Percentiles rank a stretch among this genome's conserved stretches.
Conservation (phyloP, 1,284 basidiomycete species). For the Neolentinus lepideus region DNA sequence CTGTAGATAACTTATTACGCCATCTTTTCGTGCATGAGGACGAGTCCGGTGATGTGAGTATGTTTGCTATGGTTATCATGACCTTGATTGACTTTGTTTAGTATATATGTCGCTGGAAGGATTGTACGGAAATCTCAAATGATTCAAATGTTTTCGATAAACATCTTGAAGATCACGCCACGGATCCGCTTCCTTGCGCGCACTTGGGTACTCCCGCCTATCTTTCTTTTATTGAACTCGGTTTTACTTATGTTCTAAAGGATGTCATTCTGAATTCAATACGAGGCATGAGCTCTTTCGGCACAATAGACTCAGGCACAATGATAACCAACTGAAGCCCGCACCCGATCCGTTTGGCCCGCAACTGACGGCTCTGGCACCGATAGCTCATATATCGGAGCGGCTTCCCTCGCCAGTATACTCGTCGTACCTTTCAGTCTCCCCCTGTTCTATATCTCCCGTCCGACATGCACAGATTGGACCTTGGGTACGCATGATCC, state of each 20-base stretch:
- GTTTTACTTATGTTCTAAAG: slow-evolving; percentile 18
- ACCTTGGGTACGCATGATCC: slow-evolving; percentile 5
- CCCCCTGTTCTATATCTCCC: slow-evolving; percentile 33
- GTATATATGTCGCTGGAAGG: slow-evolving; percentile 1
- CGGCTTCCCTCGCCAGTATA: slow-evolving; percentile 40
- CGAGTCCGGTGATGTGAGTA: background rate
- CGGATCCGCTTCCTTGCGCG: slow-evolving; percentile 32
- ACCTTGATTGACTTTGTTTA: background rate
- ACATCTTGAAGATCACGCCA: slow-evolving; percentile 1
- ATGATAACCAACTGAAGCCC: slow-evolving; percentile 16
- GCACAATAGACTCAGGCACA: slow-evolving; percentile 14
- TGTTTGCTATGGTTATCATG: background rate
- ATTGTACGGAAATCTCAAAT: background rate
- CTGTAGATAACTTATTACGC: slow-evolving; percentile 34
- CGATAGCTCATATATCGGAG: slow-evolving; percentile 17
- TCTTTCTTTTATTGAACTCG: background rate
- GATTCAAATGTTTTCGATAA: background rate
- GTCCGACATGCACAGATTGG: slow-evolving; percentile 32
- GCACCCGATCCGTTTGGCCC: slow-evolving; percentile 16
- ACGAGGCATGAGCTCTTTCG: slow-evolving; percentile 28
- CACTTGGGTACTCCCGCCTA: slow-evolving; percentile 30
- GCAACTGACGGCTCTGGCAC: background rate
- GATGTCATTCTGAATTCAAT: slow-evolving; percentile 33
- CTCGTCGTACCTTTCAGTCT: slow-evolving; percentile 32
- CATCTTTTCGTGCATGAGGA: slow-evolving; percentile 30